These are phyloP conservation scores for Mortierella sp. DNA, from an alignment of 371 early-diverging fungal species.

Conservation along the genomic window DNA sequence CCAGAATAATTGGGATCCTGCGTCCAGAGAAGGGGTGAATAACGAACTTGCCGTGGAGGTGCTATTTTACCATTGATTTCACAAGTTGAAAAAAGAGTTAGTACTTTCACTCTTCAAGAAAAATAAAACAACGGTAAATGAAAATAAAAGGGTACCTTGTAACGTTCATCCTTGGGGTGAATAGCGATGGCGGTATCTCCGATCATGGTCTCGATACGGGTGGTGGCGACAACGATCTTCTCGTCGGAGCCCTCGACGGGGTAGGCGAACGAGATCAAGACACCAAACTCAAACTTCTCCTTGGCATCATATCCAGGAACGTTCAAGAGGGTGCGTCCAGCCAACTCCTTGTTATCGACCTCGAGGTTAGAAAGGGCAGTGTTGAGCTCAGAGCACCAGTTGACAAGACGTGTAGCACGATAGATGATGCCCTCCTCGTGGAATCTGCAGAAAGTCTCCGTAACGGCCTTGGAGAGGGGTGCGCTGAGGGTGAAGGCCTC, in stretches of 20 bases:
- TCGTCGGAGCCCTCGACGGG: constrained; percentile 88
- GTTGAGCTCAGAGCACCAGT: constrained; percentile 98
- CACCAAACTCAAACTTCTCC: constrained; percentile 98
- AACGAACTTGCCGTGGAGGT: constrained; percentile 94
- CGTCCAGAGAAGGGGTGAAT: constrained; percentile 97
- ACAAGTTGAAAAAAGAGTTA: constrained; percentile 3
- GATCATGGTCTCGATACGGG: constrained; percentile 99
- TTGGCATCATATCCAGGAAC: constrained; percentile 94
- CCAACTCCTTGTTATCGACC: constrained; percentile 93
- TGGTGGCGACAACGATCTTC: constrained; percentile 97
- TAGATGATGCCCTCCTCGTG: constrained; percentile 98
- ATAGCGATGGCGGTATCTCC: constrained; percentile 99
- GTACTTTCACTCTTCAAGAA: not conserved
- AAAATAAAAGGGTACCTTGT: constrained; percentile 59
- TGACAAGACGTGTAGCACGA: constrained; percentile 97
- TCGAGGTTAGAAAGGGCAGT: constrained; percentile 99
- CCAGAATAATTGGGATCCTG: constrained; percentile 93
- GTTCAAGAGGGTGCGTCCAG: constrained; percentile 86
- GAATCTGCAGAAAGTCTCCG: constrained; percentile 95
- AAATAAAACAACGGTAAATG: not conserved
- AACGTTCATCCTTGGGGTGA: constrained; percentile 88
- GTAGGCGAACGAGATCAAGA: constrained; percentile 95
- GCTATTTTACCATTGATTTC: constrained; percentile 49
- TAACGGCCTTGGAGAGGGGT: constrained; percentile 87
- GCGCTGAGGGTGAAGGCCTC: constrained; percentile 98